A percentile compares a stretch with the other conserved stretches of the same genome.
Conservation (phyloP, 805 yeast species). For the Jamesozyma spencerorum region DNA sequence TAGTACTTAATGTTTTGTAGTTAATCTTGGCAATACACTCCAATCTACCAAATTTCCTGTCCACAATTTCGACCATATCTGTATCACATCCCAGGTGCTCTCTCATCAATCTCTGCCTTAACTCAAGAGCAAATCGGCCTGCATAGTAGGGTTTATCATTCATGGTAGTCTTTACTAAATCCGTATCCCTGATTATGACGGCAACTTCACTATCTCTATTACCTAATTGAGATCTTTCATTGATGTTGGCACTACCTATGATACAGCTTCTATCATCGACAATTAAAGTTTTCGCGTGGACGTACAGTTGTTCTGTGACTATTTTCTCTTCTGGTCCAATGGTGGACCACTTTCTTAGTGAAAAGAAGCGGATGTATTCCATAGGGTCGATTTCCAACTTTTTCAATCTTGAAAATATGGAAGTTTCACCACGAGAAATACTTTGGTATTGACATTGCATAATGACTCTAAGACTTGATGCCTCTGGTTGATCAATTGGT, state of each 20-base stretch:
- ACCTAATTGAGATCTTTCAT: constrained; percentile 94
- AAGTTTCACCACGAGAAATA: constrained; percentile 79
- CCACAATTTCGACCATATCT: constrained; percentile 73
- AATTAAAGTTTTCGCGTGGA: constrained; percentile 85
- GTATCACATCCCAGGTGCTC: constrained; percentile 94
- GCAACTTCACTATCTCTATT: constrained; percentile 91
- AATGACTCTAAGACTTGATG: constrained; percentile 88
- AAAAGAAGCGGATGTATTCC: constrained; percentile 83
- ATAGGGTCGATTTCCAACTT: constrained; percentile 79
- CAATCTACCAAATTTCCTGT: constrained; percentile 50
- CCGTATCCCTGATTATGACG: constrained; percentile 76
- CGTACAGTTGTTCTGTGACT: constrained; percentile 84
- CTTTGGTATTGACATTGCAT: constrained; percentile 95
- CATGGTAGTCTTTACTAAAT: constrained; percentile 58
- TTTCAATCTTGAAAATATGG: constrained; percentile 75
- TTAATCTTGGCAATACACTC: constrained; percentile 30
- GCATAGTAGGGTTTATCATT: constrained; percentile 74
- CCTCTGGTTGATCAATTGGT: constrained; percentile 86
- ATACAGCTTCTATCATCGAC: constrained; percentile 91
- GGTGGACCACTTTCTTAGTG: constrained; percentile 91
- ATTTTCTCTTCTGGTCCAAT: constrained; percentile 66
- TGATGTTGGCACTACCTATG: constrained; percentile 94
- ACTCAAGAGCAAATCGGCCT: constrained; percentile 79
- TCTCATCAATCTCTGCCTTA: constrained; percentile 87
- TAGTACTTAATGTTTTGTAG: constrained; percentile 18